These are phyloP conservation scores for Podila clonocystis DNA, from an alignment of 192 early-diverging fungal genomes.

Conservation along the genomic window DNA sequence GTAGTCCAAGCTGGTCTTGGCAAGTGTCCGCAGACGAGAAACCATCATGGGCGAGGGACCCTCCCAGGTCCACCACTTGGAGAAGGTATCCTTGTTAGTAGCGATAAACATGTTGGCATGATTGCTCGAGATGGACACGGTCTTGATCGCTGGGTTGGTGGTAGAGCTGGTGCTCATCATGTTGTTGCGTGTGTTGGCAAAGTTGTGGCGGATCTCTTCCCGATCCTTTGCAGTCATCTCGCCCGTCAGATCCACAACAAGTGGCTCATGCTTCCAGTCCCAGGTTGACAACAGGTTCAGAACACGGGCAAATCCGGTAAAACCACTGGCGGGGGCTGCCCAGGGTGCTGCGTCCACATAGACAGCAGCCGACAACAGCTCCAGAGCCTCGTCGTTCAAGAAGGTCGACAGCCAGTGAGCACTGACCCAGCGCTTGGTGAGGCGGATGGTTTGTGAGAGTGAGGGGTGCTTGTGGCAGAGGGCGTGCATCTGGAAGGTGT, in stretches of 20 bases:
- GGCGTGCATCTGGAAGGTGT: slow-evolving; percentile 75
- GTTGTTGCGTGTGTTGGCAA: slow-evolving; percentile 64
- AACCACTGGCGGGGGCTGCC: slow-evolving; percentile 68
- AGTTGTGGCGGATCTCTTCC: slow-evolving; percentile 58
- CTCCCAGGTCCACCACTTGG: slow-evolving; percentile 65
- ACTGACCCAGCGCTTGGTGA: slow-evolving; percentile 91
- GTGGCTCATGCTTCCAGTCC: slow-evolving; percentile 79
- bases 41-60: slow-evolving; percentile 67
- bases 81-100: slow-evolving; percentile 68
- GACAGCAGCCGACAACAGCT: slow-evolving; percentile 76
- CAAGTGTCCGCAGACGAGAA: slow-evolving; percentile 70
- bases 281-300: slow-evolving; percentile 77
- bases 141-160: slow-evolving; percentile 17
- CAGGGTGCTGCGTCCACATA: slow-evolving; percentile 75
- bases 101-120: slow-evolving; percentile 73
- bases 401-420: slow-evolving; percentile 81
- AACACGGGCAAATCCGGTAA: slow-evolving; percentile 80
- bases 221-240: slow-evolving; percentile 58
- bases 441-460: slow-evolving; percentile 81
- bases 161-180: slow-evolving; percentile 27
- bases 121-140: slow-evolving; percentile 37
- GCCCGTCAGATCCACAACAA: slow-evolving; percentile 84
- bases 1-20: slow-evolving; percentile 64
- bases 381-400: slow-evolving; percentile 81
- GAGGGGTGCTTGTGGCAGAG: slow-evolving; percentile 81